Percentiles rank a stretch among this genome's conserved stretches.
Evolutionary conservation across 2,329 filamentous ascomycete species (phyloP).

Genomic region (Colletotrichum filicis): DNA sequence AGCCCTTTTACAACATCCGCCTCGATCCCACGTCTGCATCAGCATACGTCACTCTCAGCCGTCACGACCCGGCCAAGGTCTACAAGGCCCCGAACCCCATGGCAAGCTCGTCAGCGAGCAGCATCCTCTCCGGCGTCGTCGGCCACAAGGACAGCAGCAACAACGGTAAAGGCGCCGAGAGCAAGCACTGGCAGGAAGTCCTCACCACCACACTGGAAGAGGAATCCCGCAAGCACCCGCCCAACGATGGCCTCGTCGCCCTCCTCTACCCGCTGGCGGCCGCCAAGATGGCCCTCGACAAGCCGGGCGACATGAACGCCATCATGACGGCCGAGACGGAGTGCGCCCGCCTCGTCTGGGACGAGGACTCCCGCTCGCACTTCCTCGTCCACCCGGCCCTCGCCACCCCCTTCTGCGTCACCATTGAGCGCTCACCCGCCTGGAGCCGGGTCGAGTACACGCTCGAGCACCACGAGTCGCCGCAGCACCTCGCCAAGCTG

Average conservation of each 20-base stretch:
- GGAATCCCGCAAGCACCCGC: conserved; percentile 61
- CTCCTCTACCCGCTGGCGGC: conserved; percentile 75
- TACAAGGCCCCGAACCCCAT: conserved; percentile 57
- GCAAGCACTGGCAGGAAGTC: conserved; percentile 67
- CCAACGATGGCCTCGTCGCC: conserved; percentile 73
- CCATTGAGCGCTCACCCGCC: conserved; percentile 66
- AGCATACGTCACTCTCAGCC: conserved; percentile 67
- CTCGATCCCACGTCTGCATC: conserved; percentile 73
- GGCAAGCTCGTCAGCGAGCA: conserved; percentile 41
- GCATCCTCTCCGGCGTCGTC: conserved; percentile 46
- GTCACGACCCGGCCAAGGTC: conserved; percentile 69
- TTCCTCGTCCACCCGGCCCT: conserved; percentile 73
- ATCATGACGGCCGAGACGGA: conserved; percentile 74
- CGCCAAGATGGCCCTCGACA: conserved; percentile 70
- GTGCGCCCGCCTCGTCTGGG: conserved; percentile 78
- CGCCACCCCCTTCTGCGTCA: conserved; percentile 71
- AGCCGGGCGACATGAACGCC: conserved; percentile 67
- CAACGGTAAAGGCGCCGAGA: conserved; percentile 45
- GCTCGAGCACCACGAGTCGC: conserved; percentile 72
- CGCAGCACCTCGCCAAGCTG: conserved; percentile 68
- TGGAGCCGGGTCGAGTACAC: conserved; percentile 73
- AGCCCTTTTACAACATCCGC: conserved; percentile 76
- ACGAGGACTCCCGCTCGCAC: conserved; percentile 67
- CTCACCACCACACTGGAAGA: conserved; percentile 69
- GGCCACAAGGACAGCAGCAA: conserved; percentile 39